Base-by-base conservation (phyloP, 768 basidiomycete species). In the Phlebiopsis flavidoalba region DNA sequence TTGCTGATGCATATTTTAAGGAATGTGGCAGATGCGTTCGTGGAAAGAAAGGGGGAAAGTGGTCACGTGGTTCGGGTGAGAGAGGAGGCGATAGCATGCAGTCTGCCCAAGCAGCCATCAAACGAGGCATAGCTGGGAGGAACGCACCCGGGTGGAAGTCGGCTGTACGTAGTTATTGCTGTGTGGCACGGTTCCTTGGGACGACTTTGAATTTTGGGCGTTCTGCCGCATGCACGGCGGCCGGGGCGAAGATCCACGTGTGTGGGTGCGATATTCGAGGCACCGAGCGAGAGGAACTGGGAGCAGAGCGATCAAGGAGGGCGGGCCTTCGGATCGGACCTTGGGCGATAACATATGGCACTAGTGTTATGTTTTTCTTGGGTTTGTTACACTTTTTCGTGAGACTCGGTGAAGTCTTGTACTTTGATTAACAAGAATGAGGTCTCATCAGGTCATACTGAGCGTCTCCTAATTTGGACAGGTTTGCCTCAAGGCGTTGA, bases 311-410 rank as follows among this genome's bases (percentile, higher is more conserved):
- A 57, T 57, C 43, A 48, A 58, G 48, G 31, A 55, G 10, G 60
- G 57, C 60, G 60, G 60, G 8, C 14, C 33, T 49, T 61, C 60
- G 60, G 60, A 57, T 55, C 60, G 60, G 60, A 61, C 24, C 60
- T 53, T 60, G 33, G 8, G 54, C 24, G 11, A 57, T 55, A 61
- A 17, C 40, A 12, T 12, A 17, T 10, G n/a, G 40, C 40, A 43
- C 12, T 31, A 31, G 26, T 31, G 26, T 31, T 31, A 31, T 31
- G 26, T 31, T 2, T n/a, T 31, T 31, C 2, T 31, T 31, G 26
- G 3, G 26, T 31, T 31, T 31, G 26, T 31, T 31, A 31, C 26
- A n/a, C 26, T 6, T 31, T 6, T 2, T 31, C 26, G 6, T 31
- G 26, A 31, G n/a, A 31, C 26, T 31, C 26, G 26, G 26, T 31